These are phyloP conservation scores for Chimonanthus praecox DNA, from an alignment of 164 flowering plant genomes.

Conservation along the genomic window DNA sequence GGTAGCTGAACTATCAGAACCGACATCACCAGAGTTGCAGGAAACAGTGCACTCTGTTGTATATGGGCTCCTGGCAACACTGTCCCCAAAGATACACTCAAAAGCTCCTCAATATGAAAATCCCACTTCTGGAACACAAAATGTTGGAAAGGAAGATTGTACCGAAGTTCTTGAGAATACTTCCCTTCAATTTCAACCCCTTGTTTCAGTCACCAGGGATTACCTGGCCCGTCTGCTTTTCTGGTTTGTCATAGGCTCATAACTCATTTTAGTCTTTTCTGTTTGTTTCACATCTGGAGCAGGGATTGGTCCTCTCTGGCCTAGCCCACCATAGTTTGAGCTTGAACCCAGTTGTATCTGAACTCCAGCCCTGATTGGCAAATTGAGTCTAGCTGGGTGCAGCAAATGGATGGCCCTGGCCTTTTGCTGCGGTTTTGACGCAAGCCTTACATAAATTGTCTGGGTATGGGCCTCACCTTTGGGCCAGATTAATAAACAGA, in stretches of 20 bases:
- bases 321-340: background rate
- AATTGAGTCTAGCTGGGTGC: background rate
- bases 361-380: background rate
- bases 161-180: constrained; percentile 65
- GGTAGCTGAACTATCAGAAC: constrained; percentile 87
- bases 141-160: constrained; percentile 40
- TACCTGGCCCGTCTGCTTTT: constrained; percentile 80
- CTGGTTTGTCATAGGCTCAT: constrained; percentile 42
- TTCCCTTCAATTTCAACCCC: constrained; percentile 73
- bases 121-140: constrained; percentile 29
- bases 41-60: constrained; percentile 66
- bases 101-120: constrained; percentile 44
- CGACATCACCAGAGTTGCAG: constrained; percentile 59
- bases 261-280: background rate
- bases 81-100: constrained; percentile 81
- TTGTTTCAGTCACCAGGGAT: constrained; percentile 66
- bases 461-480: background rate
- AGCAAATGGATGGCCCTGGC: background rate
- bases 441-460: background rate
- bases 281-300: background rate
- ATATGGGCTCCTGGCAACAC: constrained; percentile 82
- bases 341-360: background rate
- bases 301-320: background rate
- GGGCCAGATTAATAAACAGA: background rate
- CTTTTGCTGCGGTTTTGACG: background rate